Conservation (phyloP, 192 early-diverging fungal species). For the Coemansia sp. region DNA sequence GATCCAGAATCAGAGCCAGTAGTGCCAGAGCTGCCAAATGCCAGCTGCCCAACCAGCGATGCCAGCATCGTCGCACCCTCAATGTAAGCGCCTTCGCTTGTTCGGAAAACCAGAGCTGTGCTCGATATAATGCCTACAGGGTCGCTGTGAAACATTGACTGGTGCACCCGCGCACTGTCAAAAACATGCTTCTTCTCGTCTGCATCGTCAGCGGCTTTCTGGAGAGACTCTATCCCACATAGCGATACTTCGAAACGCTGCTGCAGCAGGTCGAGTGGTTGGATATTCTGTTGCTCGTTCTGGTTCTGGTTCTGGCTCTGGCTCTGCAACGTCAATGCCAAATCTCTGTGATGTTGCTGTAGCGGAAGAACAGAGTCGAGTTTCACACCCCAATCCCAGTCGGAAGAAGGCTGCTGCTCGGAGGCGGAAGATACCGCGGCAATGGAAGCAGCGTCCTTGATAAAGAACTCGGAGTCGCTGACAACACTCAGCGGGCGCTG, state of each 20-base stretch:
- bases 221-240: constrained; percentile 39
- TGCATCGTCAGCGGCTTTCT: constrained; percentile 3
- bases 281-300: not conserved
- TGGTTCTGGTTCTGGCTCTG: too few species aligned
- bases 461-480: constrained; percentile 39
- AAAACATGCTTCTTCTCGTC: constrained; percentile 18
- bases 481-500: constrained; percentile 25
- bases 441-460: not conserved
- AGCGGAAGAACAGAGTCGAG: constrained; percentile 4
- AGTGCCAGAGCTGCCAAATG: constrained; percentile 25
- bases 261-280: not conserved
- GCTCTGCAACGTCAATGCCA: not conserved
- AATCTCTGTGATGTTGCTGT: not conserved
- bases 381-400: constrained; percentile 56
- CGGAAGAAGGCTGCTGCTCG: constrained; percentile 21
- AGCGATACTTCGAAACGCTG: constrained; percentile 25
- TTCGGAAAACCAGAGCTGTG: constrained; percentile 27
- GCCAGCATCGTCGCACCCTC: constrained; percentile 35
- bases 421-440: too few species aligned
- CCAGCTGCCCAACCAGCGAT: constrained; percentile 43
- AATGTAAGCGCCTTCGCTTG: constrained; percentile 18
- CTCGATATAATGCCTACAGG: constrained; percentile 25
- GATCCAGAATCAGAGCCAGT: not conserved
- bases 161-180: constrained; percentile 12
- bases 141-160: constrained; percentile 18